Conservation (phyloP, 2,329 filamentous ascomycete genomes). For the Huntiella decipiens region DNA sequence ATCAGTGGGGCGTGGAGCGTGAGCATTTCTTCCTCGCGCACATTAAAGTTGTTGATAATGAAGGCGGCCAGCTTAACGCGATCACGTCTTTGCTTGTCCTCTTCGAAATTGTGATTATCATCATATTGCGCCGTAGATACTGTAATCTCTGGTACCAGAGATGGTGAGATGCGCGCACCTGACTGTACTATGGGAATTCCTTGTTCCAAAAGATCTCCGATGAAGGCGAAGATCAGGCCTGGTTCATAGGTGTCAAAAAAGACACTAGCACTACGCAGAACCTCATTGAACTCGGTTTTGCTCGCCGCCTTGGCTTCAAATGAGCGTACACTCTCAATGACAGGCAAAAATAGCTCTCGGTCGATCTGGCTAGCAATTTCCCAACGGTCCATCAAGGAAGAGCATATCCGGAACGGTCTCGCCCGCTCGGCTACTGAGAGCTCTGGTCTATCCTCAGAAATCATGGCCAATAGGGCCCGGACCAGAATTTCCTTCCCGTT, state of each 20-base stretch:
- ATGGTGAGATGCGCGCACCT: constrained; percentile 22
- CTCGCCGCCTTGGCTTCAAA: constrained; percentile 48
- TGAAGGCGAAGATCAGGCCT: constrained; percentile 73
- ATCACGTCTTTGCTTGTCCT: constrained; percentile 30
- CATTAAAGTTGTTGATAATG: constrained; percentile 72
- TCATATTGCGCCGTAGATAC: neutral
- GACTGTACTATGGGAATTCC: constrained; percentile 21
- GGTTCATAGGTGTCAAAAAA: constrained; percentile 98
- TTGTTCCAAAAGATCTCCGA: constrained; percentile 47
- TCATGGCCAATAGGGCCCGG: constrained; percentile 57
- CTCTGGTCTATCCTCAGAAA: constrained; percentile 31
- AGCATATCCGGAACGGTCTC: constrained; percentile 72
- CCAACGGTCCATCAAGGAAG: constrained; percentile 96
- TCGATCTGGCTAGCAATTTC: constrained; percentile 85
- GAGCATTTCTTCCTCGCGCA: constrained; percentile 91
- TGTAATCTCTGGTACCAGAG: neutral
- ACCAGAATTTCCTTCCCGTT: constrained; percentile 60
- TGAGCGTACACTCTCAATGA: constrained; percentile 58
- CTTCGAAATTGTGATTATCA: neutral
- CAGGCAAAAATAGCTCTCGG: constrained; percentile 70
- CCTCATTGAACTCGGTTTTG: constrained; percentile 63
- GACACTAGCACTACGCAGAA: constrained; percentile 77
- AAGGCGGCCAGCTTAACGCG: constrained; percentile 62
- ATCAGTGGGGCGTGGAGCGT: constrained; percentile 65
- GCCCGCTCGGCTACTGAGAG: constrained; percentile 40